Base-by-base conservation (phyloP, 2,329 filamentous ascomycete genomes). In the Cladosporium sp. region DNA sequence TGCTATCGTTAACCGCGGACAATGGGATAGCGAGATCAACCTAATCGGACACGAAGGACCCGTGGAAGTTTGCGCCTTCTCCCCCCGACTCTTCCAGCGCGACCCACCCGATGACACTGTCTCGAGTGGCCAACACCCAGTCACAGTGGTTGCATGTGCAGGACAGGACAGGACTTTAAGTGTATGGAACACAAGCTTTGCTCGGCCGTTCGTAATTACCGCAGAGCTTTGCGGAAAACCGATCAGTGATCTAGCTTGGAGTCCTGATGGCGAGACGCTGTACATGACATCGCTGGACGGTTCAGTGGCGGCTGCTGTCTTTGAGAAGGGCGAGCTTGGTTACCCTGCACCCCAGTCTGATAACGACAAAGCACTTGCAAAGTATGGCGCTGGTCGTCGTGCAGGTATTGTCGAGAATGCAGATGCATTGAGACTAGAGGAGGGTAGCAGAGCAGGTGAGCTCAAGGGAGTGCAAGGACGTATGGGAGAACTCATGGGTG, bases 401-500 rank as follows among this genome's bases (percentile, higher is more conserved):
- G 91, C 92, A 70, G 94, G 93, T 1, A 91, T 97, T 50, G 84
- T 94, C 5, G 94, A 99, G 73, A 93, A 95, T 60, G 90, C 96
- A 0, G 91, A 97, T 67, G 90, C 91, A 0, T 75, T 97, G 42
- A 80, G 90, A 36, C 77, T 99, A 0, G 94, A 99, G 74, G 91
- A 95, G 65, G 64, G 56, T 70, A 96, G 91, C 75, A 97, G 95
- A 70, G 91, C 88, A 42, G 93, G 89, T 20, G 94, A 99, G 71
- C 82, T 93, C 32, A 90, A 88, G 62, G 92, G 89, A 4, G 92
- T 93, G 0, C 90, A 99, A 74, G 94, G 91, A 2, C 85, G 93
- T 63, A 99, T 99, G 94, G 94, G 94, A 12, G 93, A 93, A n/a
- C 76, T 99, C 36, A 99, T 99, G 94, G 93, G 93, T 5, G 92